Evolutionary conservation across 805 yeast species (phyloP).

Genomic region (Ogataea nitratoaversa): DNA sequence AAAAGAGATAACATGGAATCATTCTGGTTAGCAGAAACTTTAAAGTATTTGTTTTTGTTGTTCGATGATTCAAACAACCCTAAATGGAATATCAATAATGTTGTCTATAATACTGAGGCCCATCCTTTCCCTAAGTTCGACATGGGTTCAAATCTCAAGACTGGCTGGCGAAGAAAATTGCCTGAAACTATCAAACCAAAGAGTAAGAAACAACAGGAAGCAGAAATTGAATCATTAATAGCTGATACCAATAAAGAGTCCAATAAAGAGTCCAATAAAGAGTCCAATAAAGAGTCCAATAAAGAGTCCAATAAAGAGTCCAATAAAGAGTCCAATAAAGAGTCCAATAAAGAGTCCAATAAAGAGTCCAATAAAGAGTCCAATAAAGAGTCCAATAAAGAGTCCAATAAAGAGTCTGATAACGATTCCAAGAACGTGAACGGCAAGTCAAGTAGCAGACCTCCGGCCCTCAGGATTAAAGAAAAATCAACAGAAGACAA

Average conservation of each 20-base stretch:
- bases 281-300: too few relatives aligned
- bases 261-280: too few relatives aligned
- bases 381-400: too few relatives aligned
- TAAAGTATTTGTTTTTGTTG: constrained; percentile 76
- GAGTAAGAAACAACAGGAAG: neutral
- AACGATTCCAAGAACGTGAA: too few relatives aligned
- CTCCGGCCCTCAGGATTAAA: neutral
- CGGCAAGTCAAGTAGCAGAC: too few relatives aligned
- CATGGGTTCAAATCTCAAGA: constrained; percentile 44
- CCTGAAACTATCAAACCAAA: neutral
- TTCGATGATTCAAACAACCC: constrained; percentile 62
- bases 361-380: too few relatives aligned
- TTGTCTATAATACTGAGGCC: constrained; percentile 89
- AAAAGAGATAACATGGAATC: constrained; percentile 77
- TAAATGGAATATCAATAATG: constrained; percentile 59
- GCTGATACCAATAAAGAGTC: too few relatives aligned
- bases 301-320: too few relatives aligned
- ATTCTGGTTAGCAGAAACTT: constrained; percentile 91
- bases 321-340: too few relatives aligned
- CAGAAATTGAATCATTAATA: neutral
- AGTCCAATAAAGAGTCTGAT: too few relatives aligned
- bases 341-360: too few relatives aligned
- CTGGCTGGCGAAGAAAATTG: constrained; percentile 59
- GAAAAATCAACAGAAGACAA: neutral
- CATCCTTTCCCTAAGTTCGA: constrained; percentile 83